Conservation (phyloP, 1,284 basidiomycete species). For the Cutaneotrichosporon sp. region DNA sequence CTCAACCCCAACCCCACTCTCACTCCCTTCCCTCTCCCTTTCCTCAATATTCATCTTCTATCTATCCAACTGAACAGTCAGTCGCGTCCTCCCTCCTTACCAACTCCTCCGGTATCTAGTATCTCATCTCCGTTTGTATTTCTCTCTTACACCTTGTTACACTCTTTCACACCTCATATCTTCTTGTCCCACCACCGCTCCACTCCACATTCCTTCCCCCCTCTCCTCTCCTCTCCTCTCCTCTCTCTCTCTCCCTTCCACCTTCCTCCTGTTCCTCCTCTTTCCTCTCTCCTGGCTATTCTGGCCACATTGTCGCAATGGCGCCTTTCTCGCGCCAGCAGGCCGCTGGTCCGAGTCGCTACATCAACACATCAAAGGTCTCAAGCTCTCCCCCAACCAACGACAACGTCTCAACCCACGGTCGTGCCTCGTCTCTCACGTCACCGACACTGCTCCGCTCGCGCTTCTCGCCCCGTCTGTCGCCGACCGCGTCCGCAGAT, state of each 20-base stretch:
- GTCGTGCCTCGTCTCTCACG: not conserved
- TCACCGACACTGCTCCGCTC: slow-evolving; percentile 7
- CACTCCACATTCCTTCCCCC: not conserved
- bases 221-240: not conserved
- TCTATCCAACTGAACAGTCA: no score
- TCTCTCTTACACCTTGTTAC: no score
- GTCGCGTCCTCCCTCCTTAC: no score
- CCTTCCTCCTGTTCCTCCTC: not conserved
- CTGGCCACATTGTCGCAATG: slow-evolving; percentile 6
- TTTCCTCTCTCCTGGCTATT: not conserved
- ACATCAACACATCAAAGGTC: slow-evolving; percentile 1
- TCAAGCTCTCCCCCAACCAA: not conserved
- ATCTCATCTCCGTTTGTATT: no score
- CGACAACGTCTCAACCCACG: slow-evolving; percentile 2
- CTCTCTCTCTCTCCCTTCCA: not conserved
- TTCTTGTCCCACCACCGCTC: not conserved
- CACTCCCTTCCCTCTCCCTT: no score
- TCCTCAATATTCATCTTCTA: no score
- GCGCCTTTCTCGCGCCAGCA: slow-evolving; percentile 11
- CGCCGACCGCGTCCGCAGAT: slow-evolving; percentile 3
- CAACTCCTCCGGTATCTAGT: no score
- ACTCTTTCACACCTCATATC: no score
- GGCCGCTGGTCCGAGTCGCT: slow-evolving; percentile 4
- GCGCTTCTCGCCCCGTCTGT: slow-evolving; percentile 5
- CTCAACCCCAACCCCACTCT: no score